Evolutionary conservation across 2,329 filamentous ascomycete species (phyloP), one percentile per base, ranked within the genome.

Genomic region (Cytospora chrysosperma): DNA sequence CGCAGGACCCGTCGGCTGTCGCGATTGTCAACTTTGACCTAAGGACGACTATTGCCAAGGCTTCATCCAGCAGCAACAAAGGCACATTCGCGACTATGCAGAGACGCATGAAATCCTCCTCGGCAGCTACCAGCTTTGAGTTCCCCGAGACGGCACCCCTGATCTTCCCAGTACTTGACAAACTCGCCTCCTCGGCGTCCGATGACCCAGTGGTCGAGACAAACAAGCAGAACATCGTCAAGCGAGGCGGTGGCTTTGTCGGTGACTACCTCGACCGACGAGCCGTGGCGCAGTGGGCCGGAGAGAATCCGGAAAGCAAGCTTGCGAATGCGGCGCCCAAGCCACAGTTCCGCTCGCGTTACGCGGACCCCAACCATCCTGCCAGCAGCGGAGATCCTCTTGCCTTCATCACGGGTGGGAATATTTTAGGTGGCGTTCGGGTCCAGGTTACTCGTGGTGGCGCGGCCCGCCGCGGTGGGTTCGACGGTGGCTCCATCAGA

Each of bases 81-180:
- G 63, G 66, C 12, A 40, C 40, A 1, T 57, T 73, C 43, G 59
- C 67, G 26, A 70, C 71, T 15, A 67, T 71, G 8, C 73, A 74
- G 62, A 69, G 73, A 59, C 74, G 72, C 49, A 68, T 79, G 52
- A 71, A 76, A 26, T 68, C 76, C 1, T 77, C 75, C 0, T 75
- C 75, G 37, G 77, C 69, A 0, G 73, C 72, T 9, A 75, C 75
- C 0, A 70, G 72, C 10, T 81, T 81, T 12, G 73, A 79, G 28
- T 71, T 77, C 37, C 79, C 78, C 0, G 76, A 82, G 53, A 72
- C 77, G 2, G 82, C 82, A 3, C 78, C 81, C 0, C 72, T 85
- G 4, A 68, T 82, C 7, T 85, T 80, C 59, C 82, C 82, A 0
- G 72, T 71, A 4, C 71, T 82, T 1, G 77, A 82, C 43, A 63